Conservation (phyloP, 225 moss, liverwort and hornwort genomes). For the Sphagnum tenellum region DNA sequence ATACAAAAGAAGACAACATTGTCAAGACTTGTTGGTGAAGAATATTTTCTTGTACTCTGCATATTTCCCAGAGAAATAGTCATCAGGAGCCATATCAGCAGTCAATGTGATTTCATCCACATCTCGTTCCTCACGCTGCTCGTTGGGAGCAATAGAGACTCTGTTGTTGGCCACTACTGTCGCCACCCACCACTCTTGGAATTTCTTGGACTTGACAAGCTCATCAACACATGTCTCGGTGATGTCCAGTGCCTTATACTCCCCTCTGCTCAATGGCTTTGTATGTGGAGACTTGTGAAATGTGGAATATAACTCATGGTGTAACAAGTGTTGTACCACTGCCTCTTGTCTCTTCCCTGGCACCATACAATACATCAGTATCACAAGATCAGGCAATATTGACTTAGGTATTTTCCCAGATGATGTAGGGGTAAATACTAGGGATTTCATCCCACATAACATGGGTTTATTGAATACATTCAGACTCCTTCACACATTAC, state of each 20-base stretch:
- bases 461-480: too few relatives aligned
- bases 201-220: slow-evolving; percentile 32
- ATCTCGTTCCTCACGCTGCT: slow-evolving; percentile 46
- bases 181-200: slow-evolving; percentile 46
- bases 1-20: too few relatives aligned
- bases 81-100: slow-evolving; percentile 32
- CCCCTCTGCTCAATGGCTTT: slow-evolving; percentile 32
- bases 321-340: slow-evolving; percentile 14
- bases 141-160: slow-evolving; percentile 43
- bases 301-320: slow-evolving; percentile 40
- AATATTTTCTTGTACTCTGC: slow-evolving; percentile 18
- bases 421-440: too few relatives aligned
- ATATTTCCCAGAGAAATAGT: slow-evolving; percentile 21
- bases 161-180: slow-evolving; percentile 37
- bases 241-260: slow-evolving; percentile 47
- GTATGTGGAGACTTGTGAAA: slow-evolving; percentile 50
- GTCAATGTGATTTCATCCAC: slow-evolving; percentile 47
- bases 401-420: too few relatives aligned
- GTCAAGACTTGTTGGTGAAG: too few relatives aligned
- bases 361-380: not conserved
- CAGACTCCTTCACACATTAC: too few relatives aligned
- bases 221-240: slow-evolving; percentile 37
- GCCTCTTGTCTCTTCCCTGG: slow-evolving; percentile 5
- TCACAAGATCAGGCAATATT: too few relatives aligned
- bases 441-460: too few relatives aligned